phyloP scores from a whole-genome alignment of 176 grass and related monocot genomes.

The Puya raimondii region DNA sequence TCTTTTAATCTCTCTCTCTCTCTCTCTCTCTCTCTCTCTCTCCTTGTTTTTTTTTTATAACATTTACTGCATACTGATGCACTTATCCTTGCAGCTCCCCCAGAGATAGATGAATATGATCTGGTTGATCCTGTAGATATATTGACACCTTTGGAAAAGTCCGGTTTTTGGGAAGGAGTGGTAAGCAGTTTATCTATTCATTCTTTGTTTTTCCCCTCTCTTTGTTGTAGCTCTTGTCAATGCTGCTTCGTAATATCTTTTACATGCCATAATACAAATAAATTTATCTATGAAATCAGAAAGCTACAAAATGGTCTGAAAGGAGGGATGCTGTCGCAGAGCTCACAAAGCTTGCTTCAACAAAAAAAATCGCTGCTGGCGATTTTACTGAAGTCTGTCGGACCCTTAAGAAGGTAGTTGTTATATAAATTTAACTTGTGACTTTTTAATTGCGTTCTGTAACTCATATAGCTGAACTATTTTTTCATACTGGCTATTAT shows the following conservation, averaged over 20 bases:
- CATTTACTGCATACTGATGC: constrained; percentile 4
- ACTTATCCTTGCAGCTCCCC: constrained; percentile 44
- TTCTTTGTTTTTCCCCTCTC: constrained; percentile 4
- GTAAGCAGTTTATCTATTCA: constrained; percentile 34
- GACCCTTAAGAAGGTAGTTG: constrained; percentile 80
- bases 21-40: no score
- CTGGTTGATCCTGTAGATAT: constrained; percentile 99
- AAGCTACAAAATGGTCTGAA: constrained; percentile 99
- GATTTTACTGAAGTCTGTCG: constrained; percentile 95
- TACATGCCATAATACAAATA: not conserved
- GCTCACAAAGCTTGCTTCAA: constrained; percentile 88
- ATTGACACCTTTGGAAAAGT: constrained; percentile 86
- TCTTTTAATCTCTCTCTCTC: constrained; percentile 11
- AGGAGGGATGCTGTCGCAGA: constrained; percentile 96
- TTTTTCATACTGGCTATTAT: not conserved
- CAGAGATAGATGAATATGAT: constrained; percentile 96
- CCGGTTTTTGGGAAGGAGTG: constrained; percentile 98
- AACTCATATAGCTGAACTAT: not conserved
- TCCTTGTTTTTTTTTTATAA: not conserved
- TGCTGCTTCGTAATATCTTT: not conserved
- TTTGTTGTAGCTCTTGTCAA: not conserved
- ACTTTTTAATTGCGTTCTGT: not conserved
- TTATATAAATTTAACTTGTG: not conserved
- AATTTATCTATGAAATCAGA: constrained; percentile 37
- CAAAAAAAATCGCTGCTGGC: constrained; percentile 83